Evolutionary conservation across 2,329 filamentous ascomycete species (phyloP).

Genomic region (Acrocalymma vagum): DNA sequence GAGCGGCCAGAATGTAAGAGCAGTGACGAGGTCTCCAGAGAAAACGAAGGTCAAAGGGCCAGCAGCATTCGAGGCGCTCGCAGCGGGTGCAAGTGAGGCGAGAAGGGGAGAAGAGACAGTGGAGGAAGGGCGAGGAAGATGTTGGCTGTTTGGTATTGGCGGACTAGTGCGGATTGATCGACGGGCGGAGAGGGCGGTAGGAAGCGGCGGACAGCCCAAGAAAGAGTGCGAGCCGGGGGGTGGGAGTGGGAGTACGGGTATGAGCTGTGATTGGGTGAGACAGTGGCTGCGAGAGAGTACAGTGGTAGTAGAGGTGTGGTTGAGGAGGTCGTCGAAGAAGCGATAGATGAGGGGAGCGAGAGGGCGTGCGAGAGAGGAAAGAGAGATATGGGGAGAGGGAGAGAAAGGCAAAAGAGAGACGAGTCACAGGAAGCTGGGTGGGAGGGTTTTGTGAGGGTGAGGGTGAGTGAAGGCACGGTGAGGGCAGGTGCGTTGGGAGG

Average conservation of each 20-base stretch:
- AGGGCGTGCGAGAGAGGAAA: too few species aligned
- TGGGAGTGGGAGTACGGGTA: background rate
- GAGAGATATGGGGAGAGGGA: background rate
- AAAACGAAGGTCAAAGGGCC: too few species aligned
- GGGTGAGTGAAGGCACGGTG: too few species aligned
- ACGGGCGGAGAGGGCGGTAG: conserved; percentile 5
- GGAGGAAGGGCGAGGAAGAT: conserved; percentile 1
- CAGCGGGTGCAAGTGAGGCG: conserved; percentile 20
- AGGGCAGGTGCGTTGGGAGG: too few species aligned
- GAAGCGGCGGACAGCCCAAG: conserved; percentile 10
- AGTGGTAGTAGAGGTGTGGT: background rate
- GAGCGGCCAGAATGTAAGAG: conserved; percentile 12
- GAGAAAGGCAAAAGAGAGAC: background rate
- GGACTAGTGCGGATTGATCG: conserved; percentile 12
- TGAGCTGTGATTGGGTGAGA: background rate
- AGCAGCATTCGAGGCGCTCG: too few species aligned
- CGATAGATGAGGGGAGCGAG: too few species aligned
- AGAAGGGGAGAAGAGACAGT: conserved; percentile 9
- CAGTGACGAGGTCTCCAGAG: too few species aligned
- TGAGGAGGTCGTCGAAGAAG: too few species aligned
- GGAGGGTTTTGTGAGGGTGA: conserved; percentile 3
- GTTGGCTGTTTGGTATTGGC: conserved; percentile 18
- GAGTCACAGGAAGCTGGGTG: background rate
- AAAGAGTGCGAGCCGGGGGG: conserved; percentile 4
- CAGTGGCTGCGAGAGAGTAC: background rate